Percentiles rank a stretch among this genome's conserved stretches.
phyloP scores from a whole-genome alignment of 2,329 filamentous ascomycete species.

The Trichoderma aggressivum region DNA sequence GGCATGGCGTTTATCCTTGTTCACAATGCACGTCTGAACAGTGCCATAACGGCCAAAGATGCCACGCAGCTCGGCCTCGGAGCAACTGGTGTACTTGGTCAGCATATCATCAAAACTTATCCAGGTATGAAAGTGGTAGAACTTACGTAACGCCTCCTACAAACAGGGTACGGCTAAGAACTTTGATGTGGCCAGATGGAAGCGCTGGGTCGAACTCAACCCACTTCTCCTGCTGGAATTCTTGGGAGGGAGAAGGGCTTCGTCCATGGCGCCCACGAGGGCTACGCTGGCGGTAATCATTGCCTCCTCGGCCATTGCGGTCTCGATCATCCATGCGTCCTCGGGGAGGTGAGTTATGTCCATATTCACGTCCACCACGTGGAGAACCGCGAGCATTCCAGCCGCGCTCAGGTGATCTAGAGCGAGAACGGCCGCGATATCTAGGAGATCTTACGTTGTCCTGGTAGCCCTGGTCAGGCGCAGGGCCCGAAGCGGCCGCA shows the following conservation, averaged over 20 bases:
- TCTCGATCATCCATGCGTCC: constrained; percentile 45
- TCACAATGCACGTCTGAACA: constrained; percentile 97
- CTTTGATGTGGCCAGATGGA: constrained; percentile 78
- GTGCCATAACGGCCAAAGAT: constrained; percentile 80
- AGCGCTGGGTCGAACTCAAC: constrained; percentile 75
- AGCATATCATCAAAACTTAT: constrained; percentile 3
- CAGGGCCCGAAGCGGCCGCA: constrained; percentile 27
- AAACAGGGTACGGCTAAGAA: constrained; percentile 91
- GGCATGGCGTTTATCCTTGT: constrained; percentile 95
- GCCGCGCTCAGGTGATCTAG: constrained; percentile 72
- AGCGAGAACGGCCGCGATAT: constrained; percentile 64
- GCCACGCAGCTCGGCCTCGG: constrained; percentile 75
- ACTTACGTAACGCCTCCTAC: constrained; percentile 90
- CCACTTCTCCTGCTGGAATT: constrained; percentile 56
- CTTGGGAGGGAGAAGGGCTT: constrained; percentile 54
- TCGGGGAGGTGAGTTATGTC: constrained; percentile 63
- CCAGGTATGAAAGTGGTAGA: constrained; percentile 25
- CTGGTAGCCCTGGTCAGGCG: constrained; percentile 52
- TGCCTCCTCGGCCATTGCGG: constrained; percentile 50
- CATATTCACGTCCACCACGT: constrained; percentile 61
- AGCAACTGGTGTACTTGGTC: constrained; percentile 46
- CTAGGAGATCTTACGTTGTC: constrained; percentile 61
- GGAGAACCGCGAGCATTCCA: constrained; percentile 64
- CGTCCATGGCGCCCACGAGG: constrained; percentile 66
- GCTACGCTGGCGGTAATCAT: constrained; percentile 84